These are phyloP conservation scores for Umbilicaria muhlenbergii DNA, from an alignment of 495 filamentous ascomycete genomes.

Conservation along the genomic window DNA sequence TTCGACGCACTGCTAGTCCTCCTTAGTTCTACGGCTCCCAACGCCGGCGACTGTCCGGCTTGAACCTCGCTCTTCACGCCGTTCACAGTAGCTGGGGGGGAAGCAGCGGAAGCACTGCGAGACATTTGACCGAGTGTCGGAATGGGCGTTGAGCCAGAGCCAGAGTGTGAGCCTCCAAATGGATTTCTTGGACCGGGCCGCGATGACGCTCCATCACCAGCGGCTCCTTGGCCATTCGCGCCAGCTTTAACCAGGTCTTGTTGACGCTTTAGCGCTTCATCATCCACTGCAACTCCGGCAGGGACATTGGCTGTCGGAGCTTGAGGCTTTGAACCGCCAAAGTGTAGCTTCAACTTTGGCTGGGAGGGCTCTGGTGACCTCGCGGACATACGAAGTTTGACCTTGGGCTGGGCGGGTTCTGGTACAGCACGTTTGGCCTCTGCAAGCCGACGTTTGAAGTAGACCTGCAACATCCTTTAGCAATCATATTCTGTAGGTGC, in stretches of 20 bases:
- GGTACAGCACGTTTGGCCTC: conserved; percentile 50
- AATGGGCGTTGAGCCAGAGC: conserved; percentile 7
- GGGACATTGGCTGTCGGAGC: conserved; percentile 18
- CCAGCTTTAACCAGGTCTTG: conserved; percentile 30
- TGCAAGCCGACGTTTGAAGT: conserved; percentile 46
- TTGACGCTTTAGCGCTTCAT: conserved; percentile 30
- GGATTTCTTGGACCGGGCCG: conserved; percentile 11
- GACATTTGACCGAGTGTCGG: conserved; percentile 2
- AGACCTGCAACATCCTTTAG: conserved; percentile 29
- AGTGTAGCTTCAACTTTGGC: conserved; percentile 24
- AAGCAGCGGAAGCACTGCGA: conserved; percentile 12
- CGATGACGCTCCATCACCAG: conserved; percentile 2
- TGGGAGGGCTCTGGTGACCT: conserved; percentile 37
- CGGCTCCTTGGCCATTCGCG: conserved; percentile 23
- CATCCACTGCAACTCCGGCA: conserved; percentile 32
- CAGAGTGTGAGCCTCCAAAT: conserved; percentile 12
- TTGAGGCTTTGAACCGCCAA: conserved; percentile 23
- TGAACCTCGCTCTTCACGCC: conserved; percentile 29
- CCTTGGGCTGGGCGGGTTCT: conserved; percentile 54
- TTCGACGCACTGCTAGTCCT: conserved; percentile 12
- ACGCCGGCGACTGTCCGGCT: conserved; percentile 23
- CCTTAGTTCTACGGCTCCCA: conserved; percentile 10
- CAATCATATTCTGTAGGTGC: not conserved
- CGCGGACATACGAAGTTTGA: conserved; percentile 56
- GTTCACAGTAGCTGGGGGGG: conserved; percentile 21